Conservation (phyloP, 129 eudicot genomes). For the Ambrosia trifida region DNA sequence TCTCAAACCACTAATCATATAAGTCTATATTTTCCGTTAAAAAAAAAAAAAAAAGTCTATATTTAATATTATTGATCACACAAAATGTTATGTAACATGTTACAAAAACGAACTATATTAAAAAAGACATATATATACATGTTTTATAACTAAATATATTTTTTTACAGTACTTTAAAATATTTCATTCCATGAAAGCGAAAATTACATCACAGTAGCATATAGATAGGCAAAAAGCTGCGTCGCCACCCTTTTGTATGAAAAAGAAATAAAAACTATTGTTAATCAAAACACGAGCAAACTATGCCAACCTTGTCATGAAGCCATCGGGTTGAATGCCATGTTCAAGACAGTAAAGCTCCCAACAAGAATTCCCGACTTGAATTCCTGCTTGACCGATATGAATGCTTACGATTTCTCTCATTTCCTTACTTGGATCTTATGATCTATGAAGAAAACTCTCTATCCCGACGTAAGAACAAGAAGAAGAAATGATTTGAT, state of each 20-base stretch:
- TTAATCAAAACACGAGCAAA: background rate
- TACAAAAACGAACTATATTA: no score
- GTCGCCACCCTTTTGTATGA: no score
- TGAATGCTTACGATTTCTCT: constrained; percentile 39
- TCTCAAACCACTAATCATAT: background rate
- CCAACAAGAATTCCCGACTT: constrained; percentile 39
- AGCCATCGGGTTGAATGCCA: constrained; percentile 34
- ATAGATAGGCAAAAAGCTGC: no score
- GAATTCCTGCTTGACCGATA: constrained; percentile 35
- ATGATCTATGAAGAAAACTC: background rate
- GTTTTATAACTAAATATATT: no score
- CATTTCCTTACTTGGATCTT: background rate
- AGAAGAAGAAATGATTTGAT: constrained; percentile 12
- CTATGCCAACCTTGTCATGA: constrained; percentile 17
- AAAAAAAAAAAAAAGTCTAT: no score
- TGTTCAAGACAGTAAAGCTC: constrained; percentile 36
- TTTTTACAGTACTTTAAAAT: no score
- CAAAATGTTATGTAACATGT: background rate
- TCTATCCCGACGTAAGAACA: background rate
- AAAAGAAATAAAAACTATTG: no score
- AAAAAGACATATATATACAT: no score
- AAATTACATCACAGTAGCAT: no score
- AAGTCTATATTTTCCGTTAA: background rate
- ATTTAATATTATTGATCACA: background rate
- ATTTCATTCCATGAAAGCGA: no score